Evolutionary conservation across 2,329 filamentous ascomycete genomes (phyloP).

Genomic region (Arthrinium puccinioides): DNA sequence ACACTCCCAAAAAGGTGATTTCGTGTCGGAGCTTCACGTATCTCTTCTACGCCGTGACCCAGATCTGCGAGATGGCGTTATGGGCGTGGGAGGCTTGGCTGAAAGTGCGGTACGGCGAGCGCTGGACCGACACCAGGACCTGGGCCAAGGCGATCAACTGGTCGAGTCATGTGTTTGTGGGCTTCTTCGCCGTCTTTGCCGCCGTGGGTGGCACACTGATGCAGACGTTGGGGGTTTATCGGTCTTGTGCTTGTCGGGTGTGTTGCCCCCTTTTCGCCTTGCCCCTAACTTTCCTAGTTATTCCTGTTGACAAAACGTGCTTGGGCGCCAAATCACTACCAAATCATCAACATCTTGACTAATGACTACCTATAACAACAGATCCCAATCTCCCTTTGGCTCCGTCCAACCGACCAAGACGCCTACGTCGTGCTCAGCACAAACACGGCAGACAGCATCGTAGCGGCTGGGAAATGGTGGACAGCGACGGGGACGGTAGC

Average conservation of each 20-base stretch:
- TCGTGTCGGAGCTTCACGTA: conserved; percentile 26
- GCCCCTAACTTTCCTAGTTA: background rate
- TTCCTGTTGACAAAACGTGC: background rate
- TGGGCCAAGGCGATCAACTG: conserved; percentile 19
- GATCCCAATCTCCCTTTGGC: conserved; percentile 9
- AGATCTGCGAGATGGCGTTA: conserved; percentile 21
- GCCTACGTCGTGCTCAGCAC: conserved; percentile 19
- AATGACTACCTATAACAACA: conserved; percentile 2
- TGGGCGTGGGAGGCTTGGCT: conserved; percentile 20
- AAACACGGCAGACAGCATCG: conserved; percentile 16
- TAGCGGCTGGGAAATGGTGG: conserved; percentile 19
- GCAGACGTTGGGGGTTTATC: conserved; percentile 19
- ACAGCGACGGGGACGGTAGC: conserved; percentile 15
- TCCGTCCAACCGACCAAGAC: conserved; percentile 5
- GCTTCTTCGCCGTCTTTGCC: conserved; percentile 20
- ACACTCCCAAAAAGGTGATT: conserved; percentile 23
- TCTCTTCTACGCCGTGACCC: conserved; percentile 23
- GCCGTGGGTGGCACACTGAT: conserved; percentile 20
- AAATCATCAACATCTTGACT: no score
- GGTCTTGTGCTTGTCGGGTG: conserved; percentile 19
- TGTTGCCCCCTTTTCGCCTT: conserved; percentile 1
- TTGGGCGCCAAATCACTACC: background rate
- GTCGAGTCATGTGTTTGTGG: conserved; percentile 22
- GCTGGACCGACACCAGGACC: conserved; percentile 16
- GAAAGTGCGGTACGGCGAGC: conserved; percentile 15